Evolutionary conservation across 176 grass and related monocot genomes (phyloP), one percentile per base, ranked within the genome.

Genomic region (Ensete glaucum): DNA sequence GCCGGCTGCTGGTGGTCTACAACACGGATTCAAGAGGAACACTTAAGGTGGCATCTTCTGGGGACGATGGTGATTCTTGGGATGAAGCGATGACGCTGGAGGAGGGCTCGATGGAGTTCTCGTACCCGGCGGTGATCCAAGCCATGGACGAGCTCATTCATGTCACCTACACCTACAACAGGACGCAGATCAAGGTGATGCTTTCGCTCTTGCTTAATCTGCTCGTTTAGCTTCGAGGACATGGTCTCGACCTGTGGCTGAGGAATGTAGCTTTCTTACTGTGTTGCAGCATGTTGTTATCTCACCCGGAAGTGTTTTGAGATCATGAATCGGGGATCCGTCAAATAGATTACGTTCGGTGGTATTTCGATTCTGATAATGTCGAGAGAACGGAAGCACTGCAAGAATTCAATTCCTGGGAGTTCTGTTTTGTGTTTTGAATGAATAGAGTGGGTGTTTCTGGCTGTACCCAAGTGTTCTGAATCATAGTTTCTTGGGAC

Each of bases 111-210:
- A 85, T 88, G 85, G 83, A 92, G 2, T 88, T 86, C 70, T 92
- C 85, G 7, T 85, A 85, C 63, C 89, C 85, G 69, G 81, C 86
- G 43, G 81, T 84, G 62, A 88, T 88, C 72, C 78, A 83, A 62
- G 64, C 81, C 50, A 69, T 76, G 74, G 81, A 92, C 70, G 81
- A 69, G 15, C 78, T 88, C 66, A 53, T 85, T 73, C 85, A 88
- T 85, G 49, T 86, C 72, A 85, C 86, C 9, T 92, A 92, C 71
- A 88, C 85, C 71, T 92, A 77, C 71, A 83, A 92, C 72, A 68
- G 86, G 50, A 86, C 83, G 0, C 86, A 84, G 54, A 73, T 92
- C 55, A 85, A 88, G 83, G 85, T 88, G 74, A 62, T 11, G 11
- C 11, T 19, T 54, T 19, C 72, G 1, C 55, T 9, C 60, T 34